These are phyloP conservation scores for Schoenoplectus triqueter DNA, from an alignment of 202 grass and related monocot species.

Conservation along the genomic window DNA sequence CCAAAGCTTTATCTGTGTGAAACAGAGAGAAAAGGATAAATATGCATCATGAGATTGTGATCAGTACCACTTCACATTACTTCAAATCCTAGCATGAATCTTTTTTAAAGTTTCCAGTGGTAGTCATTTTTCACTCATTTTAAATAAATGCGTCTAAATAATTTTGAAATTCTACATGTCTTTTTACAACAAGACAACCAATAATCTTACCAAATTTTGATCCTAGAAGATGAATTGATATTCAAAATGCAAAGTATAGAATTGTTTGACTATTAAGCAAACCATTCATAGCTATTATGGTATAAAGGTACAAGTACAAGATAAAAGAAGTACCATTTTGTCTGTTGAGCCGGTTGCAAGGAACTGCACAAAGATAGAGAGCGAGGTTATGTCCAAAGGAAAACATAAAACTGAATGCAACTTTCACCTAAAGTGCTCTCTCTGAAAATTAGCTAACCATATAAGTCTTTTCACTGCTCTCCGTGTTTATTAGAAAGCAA, in stretches of 20 bases:
- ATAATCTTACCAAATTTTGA: neutral
- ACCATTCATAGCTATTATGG: constrained; percentile 1
- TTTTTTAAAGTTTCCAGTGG: neutral
- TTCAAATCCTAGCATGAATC: neutral
- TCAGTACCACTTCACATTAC: neutral
- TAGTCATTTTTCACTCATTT: constrained; percentile 35
- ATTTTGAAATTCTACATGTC: neutral
- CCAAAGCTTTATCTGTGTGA: constrained; percentile 81
- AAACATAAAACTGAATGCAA: constrained; percentile 19
- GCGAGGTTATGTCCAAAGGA: constrained; percentile 32
- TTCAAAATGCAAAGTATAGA: neutral
- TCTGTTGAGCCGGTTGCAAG: constrained; percentile 81
- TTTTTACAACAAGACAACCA: constrained; percentile 3
- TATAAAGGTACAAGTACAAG: constrained; percentile 12
- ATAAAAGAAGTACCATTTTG: constrained; percentile 65
- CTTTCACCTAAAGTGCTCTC: constrained; percentile 5
- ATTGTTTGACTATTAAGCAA: constrained; percentile 25
- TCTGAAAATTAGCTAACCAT: neutral
- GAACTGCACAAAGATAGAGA: constrained; percentile 51
- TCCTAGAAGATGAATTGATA: neutral
- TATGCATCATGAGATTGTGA: neutral
- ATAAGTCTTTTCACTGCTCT: neutral
- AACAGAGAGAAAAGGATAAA: constrained; percentile 24
- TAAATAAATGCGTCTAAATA: neutral
- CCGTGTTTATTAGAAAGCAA: neutral